phyloP scores from a whole-genome alignment of 345 rosid species.

The Cardamine occulta region DNA sequence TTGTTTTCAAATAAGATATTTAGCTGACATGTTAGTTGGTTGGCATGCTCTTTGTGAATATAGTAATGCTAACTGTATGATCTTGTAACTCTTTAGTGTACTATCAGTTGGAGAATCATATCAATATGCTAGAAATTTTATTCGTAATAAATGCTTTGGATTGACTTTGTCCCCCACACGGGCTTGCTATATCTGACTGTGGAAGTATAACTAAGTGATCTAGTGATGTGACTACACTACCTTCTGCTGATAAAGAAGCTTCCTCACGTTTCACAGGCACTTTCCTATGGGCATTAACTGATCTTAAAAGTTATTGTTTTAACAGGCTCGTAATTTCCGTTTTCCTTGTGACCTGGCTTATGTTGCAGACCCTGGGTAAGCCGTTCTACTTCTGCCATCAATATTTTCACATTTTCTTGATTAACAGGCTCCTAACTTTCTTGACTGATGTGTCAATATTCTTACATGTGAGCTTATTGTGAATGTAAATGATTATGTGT shows the following conservation, averaged over 20 bases:
- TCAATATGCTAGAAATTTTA: slow-evolving; percentile 2
- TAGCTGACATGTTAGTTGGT: slow-evolving; percentile 20
- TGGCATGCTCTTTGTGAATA: slow-evolving; percentile 4
- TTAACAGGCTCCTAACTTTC: neutral
- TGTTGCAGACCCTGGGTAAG: slow-evolving; percentile 94
- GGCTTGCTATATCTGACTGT: slow-evolving; percentile 7
- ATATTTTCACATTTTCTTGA: slow-evolving; percentile 24
- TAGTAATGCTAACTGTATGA: slow-evolving; percentile 13
- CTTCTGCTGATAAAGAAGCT: slow-evolving; percentile 12
- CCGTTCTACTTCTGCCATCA: slow-evolving; percentile 25
- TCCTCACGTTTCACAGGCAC: neutral
- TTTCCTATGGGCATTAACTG: slow-evolving; percentile 26
- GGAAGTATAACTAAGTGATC: slow-evolving; percentile 8
- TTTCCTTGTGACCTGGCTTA: slow-evolving; percentile 90
- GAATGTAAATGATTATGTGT: slow-evolving; percentile 25
- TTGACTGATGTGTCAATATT: slow-evolving; percentile 14
- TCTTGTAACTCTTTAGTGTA: neutral
- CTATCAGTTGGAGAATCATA: slow-evolving; percentile 13
- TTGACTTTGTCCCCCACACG: slow-evolving; percentile 1
- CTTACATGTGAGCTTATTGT: slow-evolving; percentile 28
- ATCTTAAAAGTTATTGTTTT: slow-evolving; percentile 23
- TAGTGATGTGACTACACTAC: slow-evolving; percentile 7
- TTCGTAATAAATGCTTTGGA: neutral
- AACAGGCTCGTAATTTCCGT: slow-evolving; percentile 93
- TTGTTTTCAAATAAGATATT: slow-evolving; percentile 20